These are phyloP conservation scores for Trifolium pratense DNA, from an alignment of 306 rosid species.

Conservation along the genomic window DNA sequence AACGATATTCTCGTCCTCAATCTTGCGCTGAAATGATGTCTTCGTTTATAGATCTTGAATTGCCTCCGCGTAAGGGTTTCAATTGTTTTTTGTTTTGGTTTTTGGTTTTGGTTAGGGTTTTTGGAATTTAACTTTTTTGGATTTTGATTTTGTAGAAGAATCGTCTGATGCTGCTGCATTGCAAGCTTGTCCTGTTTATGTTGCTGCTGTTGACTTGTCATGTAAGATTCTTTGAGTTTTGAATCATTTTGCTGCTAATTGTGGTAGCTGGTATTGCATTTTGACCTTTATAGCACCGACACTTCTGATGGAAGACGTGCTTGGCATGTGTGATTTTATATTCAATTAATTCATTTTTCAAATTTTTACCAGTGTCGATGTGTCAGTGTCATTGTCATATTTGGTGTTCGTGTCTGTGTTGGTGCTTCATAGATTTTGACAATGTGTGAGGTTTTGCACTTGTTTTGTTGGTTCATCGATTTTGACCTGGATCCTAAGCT, in stretches of 20 bases:
- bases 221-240: conserved; percentile 58
- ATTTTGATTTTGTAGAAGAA: conserved; percentile 53
- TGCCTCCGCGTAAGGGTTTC: conserved; percentile 44
- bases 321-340: no score
- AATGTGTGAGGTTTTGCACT: conserved; percentile 21
- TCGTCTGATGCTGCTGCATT: conserved; percentile 57
- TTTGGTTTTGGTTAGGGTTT: background rate
- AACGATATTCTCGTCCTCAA: conserved; percentile 76
- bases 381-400: no score
- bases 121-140: conserved; percentile 4
- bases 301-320: no score
- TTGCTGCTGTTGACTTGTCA: conserved; percentile 96
- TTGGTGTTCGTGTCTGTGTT: no score
- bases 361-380: no score
- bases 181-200: conserved; percentile 87
- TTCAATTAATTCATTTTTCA: no score
- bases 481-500: background rate
- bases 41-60: conserved; percentile 94
- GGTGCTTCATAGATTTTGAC: background rate
- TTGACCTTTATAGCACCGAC: background rate
- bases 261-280: conserved; percentile 2
- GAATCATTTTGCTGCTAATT: background rate
- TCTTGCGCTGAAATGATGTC: conserved; percentile 90
- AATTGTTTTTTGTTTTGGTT: background rate
- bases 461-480: conserved; percentile 17